phyloP scores from a whole-genome alignment of 2,329 filamentous ascomycete genomes.

The Neobulgaria alba region DNA sequence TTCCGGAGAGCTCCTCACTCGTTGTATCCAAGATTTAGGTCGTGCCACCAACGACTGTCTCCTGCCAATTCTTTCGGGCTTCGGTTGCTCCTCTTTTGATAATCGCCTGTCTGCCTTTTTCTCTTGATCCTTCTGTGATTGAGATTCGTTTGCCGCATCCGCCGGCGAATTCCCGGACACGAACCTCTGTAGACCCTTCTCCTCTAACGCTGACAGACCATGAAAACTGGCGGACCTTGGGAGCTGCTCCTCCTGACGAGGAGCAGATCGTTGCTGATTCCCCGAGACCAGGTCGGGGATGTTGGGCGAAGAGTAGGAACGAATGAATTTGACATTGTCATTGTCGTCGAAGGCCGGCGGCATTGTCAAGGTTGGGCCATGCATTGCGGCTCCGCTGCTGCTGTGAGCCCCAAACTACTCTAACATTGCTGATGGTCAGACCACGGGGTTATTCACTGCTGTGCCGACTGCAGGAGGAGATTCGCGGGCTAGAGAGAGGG shows the following conservation, averaged over 20 bases:
- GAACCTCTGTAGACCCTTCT: conserved; percentile 15
- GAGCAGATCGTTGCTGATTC: conserved; percentile 14
- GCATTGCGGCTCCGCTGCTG: conserved; percentile 22
- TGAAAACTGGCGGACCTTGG: conserved; percentile 51
- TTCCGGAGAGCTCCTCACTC: conserved; percentile 26
- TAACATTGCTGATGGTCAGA: conserved; percentile 17
- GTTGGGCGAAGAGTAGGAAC: conserved; percentile 28
- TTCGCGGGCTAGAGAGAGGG: background rate
- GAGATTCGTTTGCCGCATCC: conserved; percentile 6
- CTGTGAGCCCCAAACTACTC: conserved; percentile 15
- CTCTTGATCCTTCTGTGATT: conserved; percentile 10
- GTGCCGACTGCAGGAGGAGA: background rate
- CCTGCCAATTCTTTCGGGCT: conserved; percentile 23
- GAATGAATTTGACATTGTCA: conserved; percentile 22
- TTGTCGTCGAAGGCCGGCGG: conserved; percentile 22
- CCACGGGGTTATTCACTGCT: background rate
- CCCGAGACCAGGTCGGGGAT: conserved; percentile 22
- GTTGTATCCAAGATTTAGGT: conserved; percentile 30
- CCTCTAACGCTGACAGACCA: conserved; percentile 36
- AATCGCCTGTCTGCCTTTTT: conserved; percentile 10
- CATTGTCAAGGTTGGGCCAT: conserved; percentile 26
- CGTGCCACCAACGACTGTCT: conserved; percentile 28
- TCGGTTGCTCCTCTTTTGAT: conserved; percentile 23
- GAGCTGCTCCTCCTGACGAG: conserved; percentile 28
- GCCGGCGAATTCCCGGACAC: conserved; percentile 11